Evolutionary conservation across 495 filamentous ascomycete genomes (phyloP).

Genomic region (Talaromyces borbonicus): DNA sequence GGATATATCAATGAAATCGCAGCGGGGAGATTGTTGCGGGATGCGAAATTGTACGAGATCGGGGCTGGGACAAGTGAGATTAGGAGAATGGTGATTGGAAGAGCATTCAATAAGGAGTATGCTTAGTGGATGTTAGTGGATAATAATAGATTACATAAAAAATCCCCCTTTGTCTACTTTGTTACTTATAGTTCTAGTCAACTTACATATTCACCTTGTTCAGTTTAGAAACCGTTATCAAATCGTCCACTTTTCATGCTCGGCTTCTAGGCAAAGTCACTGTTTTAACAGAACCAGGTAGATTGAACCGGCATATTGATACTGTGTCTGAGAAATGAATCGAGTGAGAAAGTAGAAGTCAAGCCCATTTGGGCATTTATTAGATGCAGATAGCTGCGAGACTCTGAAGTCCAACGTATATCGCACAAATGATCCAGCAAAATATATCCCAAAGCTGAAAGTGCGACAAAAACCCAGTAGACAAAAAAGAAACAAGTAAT

Average conservation of each 20-base stretch:
- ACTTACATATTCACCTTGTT: too few species aligned
- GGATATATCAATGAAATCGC: constrained; percentile 95
- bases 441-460: background rate
- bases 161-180: background rate
- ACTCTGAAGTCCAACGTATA: background rate
- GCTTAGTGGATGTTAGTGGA: constrained; percentile 18
- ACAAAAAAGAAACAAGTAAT: background rate
- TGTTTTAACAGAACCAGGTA: too few species aligned
- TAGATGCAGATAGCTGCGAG: constrained; percentile 2
- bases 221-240: too few species aligned
- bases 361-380: too few species aligned
- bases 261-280: too few species aligned
- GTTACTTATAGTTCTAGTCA: too few species aligned
- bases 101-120: constrained; percentile 89
- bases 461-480: background rate
- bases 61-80: constrained; percentile 95
- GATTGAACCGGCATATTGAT: too few species aligned
- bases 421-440: background rate
- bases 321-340: too few species aligned
- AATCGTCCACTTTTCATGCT: too few species aligned
- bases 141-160: constrained; percentile 4
- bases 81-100: constrained; percentile 85
- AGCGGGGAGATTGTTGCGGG: constrained; percentile 73
- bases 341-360: too few species aligned
- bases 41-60: constrained; percentile 93